phyloP scores from a whole-genome alignment of 176 grass and related monocot species.

The Zoysia japonica region DNA sequence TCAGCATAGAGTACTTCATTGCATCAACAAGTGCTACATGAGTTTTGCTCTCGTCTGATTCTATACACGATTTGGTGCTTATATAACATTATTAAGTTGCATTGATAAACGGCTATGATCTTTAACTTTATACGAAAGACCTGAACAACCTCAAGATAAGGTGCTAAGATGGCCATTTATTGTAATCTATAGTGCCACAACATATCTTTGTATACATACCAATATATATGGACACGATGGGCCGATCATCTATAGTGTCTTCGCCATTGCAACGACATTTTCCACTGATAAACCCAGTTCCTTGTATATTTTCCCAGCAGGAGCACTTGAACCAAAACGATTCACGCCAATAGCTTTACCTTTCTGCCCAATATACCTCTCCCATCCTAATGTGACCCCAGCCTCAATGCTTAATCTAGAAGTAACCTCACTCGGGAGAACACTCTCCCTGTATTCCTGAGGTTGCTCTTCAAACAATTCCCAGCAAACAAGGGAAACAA shows the following conservation, averaged over 20 bases:
- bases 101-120: neutral
- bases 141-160: neutral
- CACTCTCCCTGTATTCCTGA: slow-evolving; percentile 48
- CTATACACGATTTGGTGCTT: neutral
- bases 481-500: slow-evolving; percentile 67
- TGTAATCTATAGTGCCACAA: neutral
- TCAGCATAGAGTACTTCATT: no score
- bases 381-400: slow-evolving; percentile 55
- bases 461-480: slow-evolving; percentile 63
- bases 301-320: slow-evolving; percentile 56
- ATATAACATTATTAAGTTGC: neutral
- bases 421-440: slow-evolving; percentile 48
- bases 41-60: no score
- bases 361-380: slow-evolving; percentile 51
- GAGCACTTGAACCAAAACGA: slow-evolving; percentile 46
- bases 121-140: neutral
- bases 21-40: no score
- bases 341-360: slow-evolving; percentile 50
- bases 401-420: slow-evolving; percentile 60
- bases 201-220: neutral
- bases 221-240: neutral
- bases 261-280: slow-evolving; percentile 44
- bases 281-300: slow-evolving; percentile 58
- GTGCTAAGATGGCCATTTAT: neutral
- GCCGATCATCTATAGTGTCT: slow-evolving; percentile 24